These are phyloP conservation scores for Fusarium sp. DNA, from an alignment of 2,329 filamentous ascomycete species.

Conservation along the genomic window DNA sequence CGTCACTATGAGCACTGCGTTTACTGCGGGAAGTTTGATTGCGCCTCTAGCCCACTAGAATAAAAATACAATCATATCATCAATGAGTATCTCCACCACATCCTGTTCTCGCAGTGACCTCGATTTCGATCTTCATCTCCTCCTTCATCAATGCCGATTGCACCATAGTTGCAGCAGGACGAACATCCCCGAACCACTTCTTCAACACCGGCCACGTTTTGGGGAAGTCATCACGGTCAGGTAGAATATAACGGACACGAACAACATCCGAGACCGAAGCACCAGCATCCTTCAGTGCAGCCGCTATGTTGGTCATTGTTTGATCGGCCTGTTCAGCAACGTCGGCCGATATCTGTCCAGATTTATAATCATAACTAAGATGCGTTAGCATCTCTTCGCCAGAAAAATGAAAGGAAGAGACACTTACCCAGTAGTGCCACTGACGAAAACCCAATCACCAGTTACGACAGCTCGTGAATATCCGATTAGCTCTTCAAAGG, in stretches of 20 bases:
- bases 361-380: constrained; percentile 64
- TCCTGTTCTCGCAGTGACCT: constrained; percentile 57
- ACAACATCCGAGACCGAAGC: constrained; percentile 62
- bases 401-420: not conserved
- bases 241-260: constrained; percentile 66
- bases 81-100: constrained; percentile 21
- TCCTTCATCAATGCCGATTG: constrained; percentile 66
- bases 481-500: constrained; percentile 66
- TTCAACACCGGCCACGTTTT: constrained; percentile 64
- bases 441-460: constrained; percentile 66
- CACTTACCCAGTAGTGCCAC: constrained; percentile 66
- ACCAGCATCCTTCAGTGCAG: constrained; percentile 61
- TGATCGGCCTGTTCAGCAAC: constrained; percentile 65
- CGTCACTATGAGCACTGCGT: constrained; percentile 70
- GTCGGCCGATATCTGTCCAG: constrained; percentile 59
- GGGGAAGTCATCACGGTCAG: constrained; percentile 61
- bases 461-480: constrained; percentile 67
- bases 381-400: not conserved
- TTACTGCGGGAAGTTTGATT: constrained; percentile 62
- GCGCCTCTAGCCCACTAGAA: constrained; percentile 49
- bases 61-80: not conserved
- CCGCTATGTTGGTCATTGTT: constrained; percentile 61
- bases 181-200: constrained; percentile 63
- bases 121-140: constrained; percentile 61
- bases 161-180: constrained; percentile 68